phyloP scores from a whole-genome alignment of 2,329 filamentous ascomycete species.

The Penicillium sp. region DNA sequence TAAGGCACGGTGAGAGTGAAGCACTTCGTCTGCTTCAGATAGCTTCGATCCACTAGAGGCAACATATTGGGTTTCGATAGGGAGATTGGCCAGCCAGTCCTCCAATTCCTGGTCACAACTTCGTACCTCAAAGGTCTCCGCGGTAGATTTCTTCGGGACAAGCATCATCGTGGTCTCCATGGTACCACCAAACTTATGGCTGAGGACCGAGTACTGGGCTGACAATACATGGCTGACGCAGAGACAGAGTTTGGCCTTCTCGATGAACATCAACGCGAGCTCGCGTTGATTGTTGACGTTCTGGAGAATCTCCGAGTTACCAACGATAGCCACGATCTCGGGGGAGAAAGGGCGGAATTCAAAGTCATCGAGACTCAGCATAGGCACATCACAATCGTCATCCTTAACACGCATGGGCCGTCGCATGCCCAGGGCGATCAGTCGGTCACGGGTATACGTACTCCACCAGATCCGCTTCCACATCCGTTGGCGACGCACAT shows the following conservation, averaged over 20 bases:
- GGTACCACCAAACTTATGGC: slow-evolving; percentile 70
- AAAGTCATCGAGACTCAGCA: slow-evolving; percentile 82
- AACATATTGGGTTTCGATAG: slow-evolving; percentile 69
- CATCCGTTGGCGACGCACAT: slow-evolving; percentile 68
- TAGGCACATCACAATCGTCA: slow-evolving; percentile 89
- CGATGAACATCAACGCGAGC: slow-evolving; percentile 83
- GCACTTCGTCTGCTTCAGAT: slow-evolving; percentile 45
- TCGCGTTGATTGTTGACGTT: slow-evolving; percentile 72
- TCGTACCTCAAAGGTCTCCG: slow-evolving; percentile 77
- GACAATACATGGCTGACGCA: slow-evolving; percentile 87
- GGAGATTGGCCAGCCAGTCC: slow-evolving; percentile 72
- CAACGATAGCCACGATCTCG: slow-evolving; percentile 64
- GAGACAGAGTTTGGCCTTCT: slow-evolving; percentile 84
- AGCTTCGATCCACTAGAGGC: slow-evolving; percentile 58
- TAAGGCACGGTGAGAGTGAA: slow-evolving; percentile 74
- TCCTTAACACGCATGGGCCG: slow-evolving; percentile 89
- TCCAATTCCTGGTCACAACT: slow-evolving; percentile 75
- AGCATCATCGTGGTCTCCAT: slow-evolving; percentile 84
- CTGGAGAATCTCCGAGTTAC: slow-evolving; percentile 67
- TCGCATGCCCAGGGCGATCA: slow-evolving; percentile 91
- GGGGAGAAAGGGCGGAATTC: slow-evolving; percentile 69
- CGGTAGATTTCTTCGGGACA: slow-evolving; percentile 79
- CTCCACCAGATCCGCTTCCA: slow-evolving; percentile 99
- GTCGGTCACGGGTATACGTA: slow-evolving; percentile 88
- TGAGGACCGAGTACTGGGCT: slow-evolving; percentile 87